Evolutionary conservation across 768 basidiomycete genomes (phyloP).

Genomic region (Lanmaoa rubissima): DNA sequence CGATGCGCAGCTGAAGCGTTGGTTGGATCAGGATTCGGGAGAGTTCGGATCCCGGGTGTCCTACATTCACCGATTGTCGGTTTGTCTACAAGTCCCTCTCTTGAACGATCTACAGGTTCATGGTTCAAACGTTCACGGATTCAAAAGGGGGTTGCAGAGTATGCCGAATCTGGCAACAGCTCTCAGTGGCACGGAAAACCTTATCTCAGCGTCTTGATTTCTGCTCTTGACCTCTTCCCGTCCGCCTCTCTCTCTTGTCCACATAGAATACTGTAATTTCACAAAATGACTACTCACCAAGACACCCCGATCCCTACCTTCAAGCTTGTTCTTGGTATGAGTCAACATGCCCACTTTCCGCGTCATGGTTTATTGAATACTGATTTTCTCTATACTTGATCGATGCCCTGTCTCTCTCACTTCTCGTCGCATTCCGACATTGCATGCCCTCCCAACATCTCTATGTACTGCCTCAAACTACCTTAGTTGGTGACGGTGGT

Average conservation of each 20-base stretch:
- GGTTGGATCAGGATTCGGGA: background rate
- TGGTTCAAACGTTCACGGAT: background rate
- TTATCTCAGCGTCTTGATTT: slow-evolving; percentile 38
- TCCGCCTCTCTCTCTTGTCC: slow-evolving; percentile 16
- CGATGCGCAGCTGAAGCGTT: background rate
- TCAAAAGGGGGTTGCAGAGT: background rate
- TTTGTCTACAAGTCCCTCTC: too few relatives aligned
- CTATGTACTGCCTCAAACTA: background rate
- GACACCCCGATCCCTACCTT: slow-evolving; percentile 68
- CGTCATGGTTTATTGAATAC: slow-evolving; percentile 10
- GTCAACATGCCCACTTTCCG: slow-evolving; percentile 9
- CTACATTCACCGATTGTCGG: background rate
- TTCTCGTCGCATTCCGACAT: slow-evolving; percentile 12
- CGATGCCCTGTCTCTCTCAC: slow-evolving; percentile 41
- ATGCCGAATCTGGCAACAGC: slow-evolving; percentile 23
- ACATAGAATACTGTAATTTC: slow-evolving; percentile 24
- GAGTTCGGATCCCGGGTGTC: background rate
- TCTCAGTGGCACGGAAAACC: slow-evolving; percentile 34
- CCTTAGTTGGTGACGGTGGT: slow-evolving; percentile 89
- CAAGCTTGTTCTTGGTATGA: slow-evolving; percentile 96
- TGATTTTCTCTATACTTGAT: slow-evolving; percentile 43
- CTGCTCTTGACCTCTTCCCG: slow-evolving; percentile 28
- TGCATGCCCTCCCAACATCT: background rate
- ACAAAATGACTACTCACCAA: slow-evolving; percentile 41
- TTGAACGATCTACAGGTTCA: background rate